These are phyloP conservation scores for Termitomyces sp. DNA, from an alignment of 768 basidiomycete species.

Conservation along the genomic window DNA sequence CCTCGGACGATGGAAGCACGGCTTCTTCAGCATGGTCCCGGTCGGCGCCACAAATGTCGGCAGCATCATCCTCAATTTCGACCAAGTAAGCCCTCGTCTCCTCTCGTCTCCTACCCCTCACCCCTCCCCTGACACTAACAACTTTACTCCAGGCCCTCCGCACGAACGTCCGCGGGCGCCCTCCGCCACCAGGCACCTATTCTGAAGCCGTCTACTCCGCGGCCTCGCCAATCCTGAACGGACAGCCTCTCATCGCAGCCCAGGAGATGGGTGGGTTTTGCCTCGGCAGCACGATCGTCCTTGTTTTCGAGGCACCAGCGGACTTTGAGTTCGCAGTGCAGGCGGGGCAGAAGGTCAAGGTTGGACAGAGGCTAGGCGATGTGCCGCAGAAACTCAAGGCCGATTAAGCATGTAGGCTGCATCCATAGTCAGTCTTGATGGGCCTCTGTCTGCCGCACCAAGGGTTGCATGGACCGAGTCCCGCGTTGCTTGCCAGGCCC, in stretches of 20 bases:
- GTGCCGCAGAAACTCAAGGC: conserved; percentile 25
- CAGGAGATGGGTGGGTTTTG: conserved; percentile 99
- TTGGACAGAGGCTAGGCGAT: conserved; percentile 80
- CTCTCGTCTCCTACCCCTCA: not conserved
- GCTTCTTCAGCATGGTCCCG: conserved; percentile 96
- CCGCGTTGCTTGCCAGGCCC: not conserved
- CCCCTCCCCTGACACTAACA: not conserved
- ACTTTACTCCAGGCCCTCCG: conserved; percentile 56
- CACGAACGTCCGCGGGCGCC: conserved; percentile 77
- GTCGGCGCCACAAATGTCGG: conserved; percentile 99
- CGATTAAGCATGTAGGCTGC: conserved; percentile 10
- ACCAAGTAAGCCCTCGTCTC: conserved; percentile 45
- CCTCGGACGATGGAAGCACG: conserved; percentile 90
- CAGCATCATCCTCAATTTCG: conserved; percentile 93
- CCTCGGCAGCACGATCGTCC: conserved; percentile 91
- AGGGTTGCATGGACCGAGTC: not conserved
- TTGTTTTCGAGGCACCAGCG: conserved; percentile 92
- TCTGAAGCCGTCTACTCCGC: conserved; percentile 87
- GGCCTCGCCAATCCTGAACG: conserved; percentile 77
- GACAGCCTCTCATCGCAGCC: conserved; percentile 81
- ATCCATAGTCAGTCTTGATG: not conserved
- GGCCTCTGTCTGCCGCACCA: not conserved
- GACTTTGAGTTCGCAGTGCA: conserved; percentile 74
- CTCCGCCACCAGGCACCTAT: conserved; percentile 80
- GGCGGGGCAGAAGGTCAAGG: conserved; percentile 80